phyloP scores from a whole-genome alignment of 305 asterid genomes.

The Solanum hybrid region DNA sequence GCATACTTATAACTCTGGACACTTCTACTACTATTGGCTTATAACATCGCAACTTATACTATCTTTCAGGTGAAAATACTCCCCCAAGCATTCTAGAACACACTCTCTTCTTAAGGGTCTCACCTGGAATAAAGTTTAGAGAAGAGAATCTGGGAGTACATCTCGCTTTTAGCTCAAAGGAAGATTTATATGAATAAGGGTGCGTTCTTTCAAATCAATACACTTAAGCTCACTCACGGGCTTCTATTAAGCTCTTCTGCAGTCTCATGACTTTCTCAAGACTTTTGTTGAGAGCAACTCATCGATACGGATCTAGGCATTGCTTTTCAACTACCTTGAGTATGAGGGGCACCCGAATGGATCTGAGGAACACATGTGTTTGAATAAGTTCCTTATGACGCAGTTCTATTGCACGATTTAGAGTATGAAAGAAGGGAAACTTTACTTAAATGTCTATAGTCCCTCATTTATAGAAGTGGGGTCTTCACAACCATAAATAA shows the following conservation, averaged over 20 bases:
- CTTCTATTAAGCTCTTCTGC: background rate
- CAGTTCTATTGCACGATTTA: background rate
- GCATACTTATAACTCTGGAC: background rate
- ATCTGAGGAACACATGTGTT: too few species aligned
- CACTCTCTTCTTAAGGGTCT: background rate
- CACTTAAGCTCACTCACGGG: background rate
- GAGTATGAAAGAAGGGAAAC: background rate
- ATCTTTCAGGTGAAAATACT: background rate
- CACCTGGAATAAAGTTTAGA: too few species aligned
- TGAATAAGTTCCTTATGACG: background rate
- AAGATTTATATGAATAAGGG: background rate
- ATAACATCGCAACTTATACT: too few species aligned
- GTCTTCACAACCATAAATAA: background rate
- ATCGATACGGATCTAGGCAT: background rate
- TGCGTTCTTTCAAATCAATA: background rate
- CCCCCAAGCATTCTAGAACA: background rate
- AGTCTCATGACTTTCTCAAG: background rate
- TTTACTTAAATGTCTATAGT: background rate
- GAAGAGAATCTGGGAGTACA: background rate
- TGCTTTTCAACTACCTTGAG: background rate
- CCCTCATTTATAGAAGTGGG: background rate
- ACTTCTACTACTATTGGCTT: background rate
- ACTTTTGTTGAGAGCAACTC: background rate
- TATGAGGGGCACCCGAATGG: background rate
- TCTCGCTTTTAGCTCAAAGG: background rate